These are phyloP conservation scores for Chytriomyces hyalinus DNA, from an alignment of 192 early-diverging fungal species.

Conservation along the genomic window DNA sequence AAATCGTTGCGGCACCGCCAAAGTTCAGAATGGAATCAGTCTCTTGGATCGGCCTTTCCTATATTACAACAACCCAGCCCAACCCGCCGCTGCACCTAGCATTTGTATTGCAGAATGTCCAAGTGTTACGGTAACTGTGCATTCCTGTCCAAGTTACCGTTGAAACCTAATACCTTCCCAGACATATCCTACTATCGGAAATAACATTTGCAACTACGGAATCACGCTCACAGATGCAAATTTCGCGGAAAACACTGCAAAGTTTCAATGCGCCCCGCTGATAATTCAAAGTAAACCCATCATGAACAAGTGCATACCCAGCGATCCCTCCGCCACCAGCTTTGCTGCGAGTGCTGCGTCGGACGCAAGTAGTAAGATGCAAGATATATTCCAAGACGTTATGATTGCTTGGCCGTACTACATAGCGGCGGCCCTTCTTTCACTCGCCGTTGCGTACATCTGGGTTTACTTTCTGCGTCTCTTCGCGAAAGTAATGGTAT, in stretches of 20 bases:
- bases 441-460: conserved; percentile 46
- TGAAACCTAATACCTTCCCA: too few relatives aligned
- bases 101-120: conserved; percentile 31
- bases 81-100: background rate
- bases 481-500: conserved; percentile 47
- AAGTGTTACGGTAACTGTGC: background rate
- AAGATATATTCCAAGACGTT: conserved; percentile 22
- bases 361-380: background rate
- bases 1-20: conserved; percentile 28
- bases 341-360: conserved; percentile 1
- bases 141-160: too few relatives aligned
- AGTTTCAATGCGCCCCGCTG: conserved; percentile 21
- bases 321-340: conserved; percentile 1
- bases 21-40: conserved; percentile 8
- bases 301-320: conserved; percentile 23
- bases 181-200: background rate
- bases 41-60: conserved; percentile 7
- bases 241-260: background rate
- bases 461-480: conserved; percentile 50
- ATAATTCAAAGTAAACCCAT: conserved; percentile 12
- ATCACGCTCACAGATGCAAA: conserved; percentile 12
- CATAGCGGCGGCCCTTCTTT: conserved; percentile 22
- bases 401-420: conserved; percentile 18
- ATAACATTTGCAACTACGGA: conserved; percentile 28
- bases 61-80: conserved; percentile 28